Conservation (phyloP, 805 yeast species). For the Candida morakotiae region DNA sequence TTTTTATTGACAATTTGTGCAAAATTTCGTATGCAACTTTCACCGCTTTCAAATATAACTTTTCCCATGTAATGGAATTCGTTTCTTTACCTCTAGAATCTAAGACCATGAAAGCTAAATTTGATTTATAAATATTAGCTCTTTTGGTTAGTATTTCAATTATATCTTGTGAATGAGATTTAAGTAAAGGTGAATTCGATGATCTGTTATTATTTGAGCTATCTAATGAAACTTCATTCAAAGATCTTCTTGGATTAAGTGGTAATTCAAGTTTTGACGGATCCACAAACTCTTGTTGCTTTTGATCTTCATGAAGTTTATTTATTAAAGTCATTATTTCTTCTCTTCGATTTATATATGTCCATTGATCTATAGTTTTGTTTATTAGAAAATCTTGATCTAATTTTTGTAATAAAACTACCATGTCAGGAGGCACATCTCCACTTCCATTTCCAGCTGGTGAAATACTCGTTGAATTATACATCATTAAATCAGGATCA, state of each 20-base stretch:
- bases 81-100: constrained; percentile 82
- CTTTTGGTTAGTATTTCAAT: constrained; percentile 72
- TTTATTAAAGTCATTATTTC: constrained; percentile 38
- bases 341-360: constrained; percentile 42
- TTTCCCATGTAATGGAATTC: constrained; percentile 81
- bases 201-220: constrained; percentile 7
- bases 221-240: constrained; percentile 1
- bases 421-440: constrained; percentile 46
- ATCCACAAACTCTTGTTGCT: constrained; percentile 18
- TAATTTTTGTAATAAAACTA: constrained; percentile 34
- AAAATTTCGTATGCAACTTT: constrained; percentile 81
- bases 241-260: constrained; percentile 53
- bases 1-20: constrained; percentile 66
- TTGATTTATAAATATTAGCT: constrained; percentile 57
- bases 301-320: constrained; percentile 30
- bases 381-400: constrained; percentile 39
- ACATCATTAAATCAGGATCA: constrained; percentile 8
- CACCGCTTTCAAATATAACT: constrained; percentile 75
- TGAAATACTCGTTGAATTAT: constrained; percentile 9
- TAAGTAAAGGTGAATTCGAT: constrained; percentile 12
- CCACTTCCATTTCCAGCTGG: constrained; percentile 12
- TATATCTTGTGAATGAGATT: constrained; percentile 38
- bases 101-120: constrained; percentile 66
- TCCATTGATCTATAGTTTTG: constrained; percentile 43
- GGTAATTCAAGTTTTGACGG: constrained; percentile 50